Base-by-base conservation (phyloP, 768 basidiomycete species). In the Rhizopogon salebrosus region DNA sequence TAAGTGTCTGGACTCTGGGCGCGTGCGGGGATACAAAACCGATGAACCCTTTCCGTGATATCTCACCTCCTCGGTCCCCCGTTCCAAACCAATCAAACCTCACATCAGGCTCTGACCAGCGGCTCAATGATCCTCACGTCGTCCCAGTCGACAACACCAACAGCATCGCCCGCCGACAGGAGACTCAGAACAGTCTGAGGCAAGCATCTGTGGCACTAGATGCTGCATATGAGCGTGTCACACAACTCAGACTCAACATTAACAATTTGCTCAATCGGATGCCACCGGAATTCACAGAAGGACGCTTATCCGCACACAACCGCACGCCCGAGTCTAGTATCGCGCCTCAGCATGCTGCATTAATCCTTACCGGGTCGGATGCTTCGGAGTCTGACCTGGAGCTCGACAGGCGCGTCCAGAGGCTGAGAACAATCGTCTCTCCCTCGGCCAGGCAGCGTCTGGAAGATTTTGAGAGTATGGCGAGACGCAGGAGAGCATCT, bases 191-290 rank as follows among this genome's bases (percentile, higher is more conserved):
- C 41, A 74, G 59, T 60, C 65, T 82, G 27, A 76, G 76, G 31
- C 72, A 75, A 51, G 79, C 80, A n/a, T 75, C 80, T 37, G 67
- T 70, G n/a, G 77, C 77, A 6, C 68, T 83, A 36, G 78, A 82
- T 50, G 73, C 75, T 34, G 82, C 80, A 20, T 81, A 79, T 63
- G 73, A 70, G 56, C 75, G 79, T 41, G 78, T 84, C 60, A 74
- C 75, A 45, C 76, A 78, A 64, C 75, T 83, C 46, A 75, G 82
- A 54, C 74, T 73, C 27, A 80, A 72, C 56, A 71, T 84, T 34
- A 65, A 75, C 48, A 71, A 72, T 54, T 65, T 81, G 55, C 56
- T 70, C 59, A 62, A 60, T 56, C 64, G 66, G 54, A 65, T 79
- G 54, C 70, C 72, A 46, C 74, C 75, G 16, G 72, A 66, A 48